These are phyloP conservation scores for Eutypa lata DNA, from an alignment of 2,329 filamentous ascomycete species.

Conservation along the genomic window DNA sequence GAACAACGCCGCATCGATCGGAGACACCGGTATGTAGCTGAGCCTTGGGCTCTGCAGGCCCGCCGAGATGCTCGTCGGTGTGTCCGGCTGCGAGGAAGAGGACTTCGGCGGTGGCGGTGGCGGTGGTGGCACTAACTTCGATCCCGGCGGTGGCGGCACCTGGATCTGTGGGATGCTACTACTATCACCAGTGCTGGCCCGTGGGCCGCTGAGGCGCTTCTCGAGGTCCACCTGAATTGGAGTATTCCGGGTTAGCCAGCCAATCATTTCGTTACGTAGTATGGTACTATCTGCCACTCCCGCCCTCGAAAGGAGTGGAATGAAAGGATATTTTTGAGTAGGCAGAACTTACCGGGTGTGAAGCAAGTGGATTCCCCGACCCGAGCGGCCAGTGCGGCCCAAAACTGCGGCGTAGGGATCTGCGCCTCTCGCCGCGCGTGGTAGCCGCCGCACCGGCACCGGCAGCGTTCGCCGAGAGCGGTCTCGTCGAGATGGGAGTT, in stretches of 20 bases:
- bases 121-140: conserved; percentile 7
- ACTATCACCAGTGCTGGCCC: neutral
- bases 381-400: conserved; percentile 25
- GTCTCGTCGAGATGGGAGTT: conserved; percentile 1
- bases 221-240: conserved; percentile 12
- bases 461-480: neutral
- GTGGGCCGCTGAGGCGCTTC: conserved; percentile 7
- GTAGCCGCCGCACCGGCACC: too few relatives aligned
- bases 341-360: conserved; percentile 17
- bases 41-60: conserved; percentile 20
- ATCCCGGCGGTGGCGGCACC: conserved; percentile 8
- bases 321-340: neutral
- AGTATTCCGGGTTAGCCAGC: neutral
- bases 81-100: conserved; percentile 1
- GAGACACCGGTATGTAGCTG: conserved; percentile 21
- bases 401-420: conserved; percentile 16
- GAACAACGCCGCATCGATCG: conserved; percentile 23
- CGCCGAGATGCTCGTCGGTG: conserved; percentile 6
- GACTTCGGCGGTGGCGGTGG: conserved; percentile 1
- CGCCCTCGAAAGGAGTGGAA: neutral
- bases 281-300: too few relatives aligned
- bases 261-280: neutral
- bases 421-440: conserved; percentile 5
- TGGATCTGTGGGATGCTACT: conserved; percentile 5
- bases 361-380: conserved; percentile 18